These are phyloP conservation scores for Crepidotus variabilis DNA, from an alignment of 768 basidiomycete species.

Conservation along the genomic window DNA sequence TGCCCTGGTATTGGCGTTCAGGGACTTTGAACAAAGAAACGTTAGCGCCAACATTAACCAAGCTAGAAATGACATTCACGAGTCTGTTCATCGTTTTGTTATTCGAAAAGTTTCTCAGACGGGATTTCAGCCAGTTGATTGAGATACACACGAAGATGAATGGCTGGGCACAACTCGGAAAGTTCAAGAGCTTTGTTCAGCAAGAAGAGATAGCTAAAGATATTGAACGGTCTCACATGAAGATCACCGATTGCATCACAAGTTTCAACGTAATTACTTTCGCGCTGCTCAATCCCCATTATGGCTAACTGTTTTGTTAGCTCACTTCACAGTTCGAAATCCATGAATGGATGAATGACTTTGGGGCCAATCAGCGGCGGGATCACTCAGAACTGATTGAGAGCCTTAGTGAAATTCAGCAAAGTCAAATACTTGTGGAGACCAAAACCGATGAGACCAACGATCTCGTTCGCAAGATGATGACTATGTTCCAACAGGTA, in stretches of 20 bases:
- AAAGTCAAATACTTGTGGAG: constrained; percentile 32
- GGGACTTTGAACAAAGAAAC: constrained; percentile 27
- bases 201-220: constrained; percentile 40
- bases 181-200: constrained; percentile 39
- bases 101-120: not conserved
- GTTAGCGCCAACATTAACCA: constrained; percentile 28
- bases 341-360: constrained; percentile 44
- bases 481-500: constrained; percentile 50
- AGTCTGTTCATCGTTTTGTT: constrained; percentile 10
- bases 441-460: constrained; percentile 27
- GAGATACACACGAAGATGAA: constrained; percentile 37
- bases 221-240: constrained; percentile 41
- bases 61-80: constrained; percentile 28
- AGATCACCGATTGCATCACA: constrained; percentile 41
- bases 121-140: constrained; percentile 12
- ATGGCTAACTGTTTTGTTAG: constrained; percentile 19
- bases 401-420: constrained; percentile 40
- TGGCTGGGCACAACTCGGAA: constrained; percentile 37
- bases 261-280: constrained; percentile 38
- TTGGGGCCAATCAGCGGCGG: constrained; percentile 29
- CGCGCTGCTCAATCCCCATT: not conserved
- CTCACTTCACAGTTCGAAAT: constrained; percentile 42
- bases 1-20: constrained; percentile 35
- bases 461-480: constrained; percentile 36
- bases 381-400: constrained; percentile 43